phyloP scores from a whole-genome alignment of 768 basidiomycete genomes.

The Pulveroboletus ravenelii region DNA sequence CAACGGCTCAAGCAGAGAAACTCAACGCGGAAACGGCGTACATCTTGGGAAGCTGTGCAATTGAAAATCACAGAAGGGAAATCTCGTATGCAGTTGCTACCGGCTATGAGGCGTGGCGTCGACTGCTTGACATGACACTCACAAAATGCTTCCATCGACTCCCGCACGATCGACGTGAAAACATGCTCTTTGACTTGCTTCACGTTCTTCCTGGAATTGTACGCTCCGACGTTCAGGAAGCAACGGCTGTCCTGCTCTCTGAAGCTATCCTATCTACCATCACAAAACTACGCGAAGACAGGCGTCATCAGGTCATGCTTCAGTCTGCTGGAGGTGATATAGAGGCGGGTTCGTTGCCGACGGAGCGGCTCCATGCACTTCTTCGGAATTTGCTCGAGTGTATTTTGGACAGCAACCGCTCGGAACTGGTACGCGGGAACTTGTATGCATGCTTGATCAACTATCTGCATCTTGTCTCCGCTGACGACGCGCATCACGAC shows the following conservation, averaged over 20 bases:
- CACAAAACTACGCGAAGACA: constrained; percentile 84
- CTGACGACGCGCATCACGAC: constrained; percentile 14
- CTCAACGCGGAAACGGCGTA: constrained; percentile 67
- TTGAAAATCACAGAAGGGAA: constrained; percentile 85
- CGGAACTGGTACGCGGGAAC: constrained; percentile 88
- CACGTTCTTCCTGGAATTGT: constrained; percentile 75
- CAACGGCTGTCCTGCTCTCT: constrained; percentile 77
- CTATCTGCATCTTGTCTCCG: constrained; percentile 66
- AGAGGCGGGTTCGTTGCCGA: constrained; percentile 66
- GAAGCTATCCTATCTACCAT: constrained; percentile 78
- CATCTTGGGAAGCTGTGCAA: constrained; percentile 76
- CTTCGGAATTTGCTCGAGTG: constrained; percentile 72
- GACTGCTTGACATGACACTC: constrained; percentile 78
- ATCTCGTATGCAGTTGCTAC: constrained; percentile 64
- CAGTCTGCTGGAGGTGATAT: constrained; percentile 61
- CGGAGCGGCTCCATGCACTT: constrained; percentile 72
- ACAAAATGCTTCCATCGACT: constrained; percentile 83
- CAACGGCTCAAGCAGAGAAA: constrained; percentile 58
- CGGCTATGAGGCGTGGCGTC: constrained; percentile 81
- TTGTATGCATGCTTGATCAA: constrained; percentile 90
- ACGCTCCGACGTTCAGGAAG: constrained; percentile 59
- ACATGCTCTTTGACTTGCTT: constrained; percentile 85
- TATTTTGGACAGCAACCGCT: constrained; percentile 68
- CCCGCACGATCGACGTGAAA: constrained; percentile 78
- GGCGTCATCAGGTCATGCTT: constrained; percentile 62